Evolutionary conservation across 345 rosid species (phyloP).

Genomic region (Camelina sativa): DNA sequence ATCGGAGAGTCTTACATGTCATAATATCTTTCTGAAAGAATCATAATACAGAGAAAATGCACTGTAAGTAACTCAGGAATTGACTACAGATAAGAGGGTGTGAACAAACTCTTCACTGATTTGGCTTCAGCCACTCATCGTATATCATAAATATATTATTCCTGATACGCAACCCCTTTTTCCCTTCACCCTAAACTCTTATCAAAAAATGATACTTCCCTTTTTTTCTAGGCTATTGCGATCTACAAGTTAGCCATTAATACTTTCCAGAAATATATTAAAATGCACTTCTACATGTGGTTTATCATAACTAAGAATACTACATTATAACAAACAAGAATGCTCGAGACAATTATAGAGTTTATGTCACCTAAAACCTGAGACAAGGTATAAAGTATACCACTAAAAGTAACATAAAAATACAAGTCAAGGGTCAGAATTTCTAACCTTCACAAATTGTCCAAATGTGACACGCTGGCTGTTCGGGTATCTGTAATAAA

Average conservation of each 20-base stretch:
- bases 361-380: constrained; percentile 12
- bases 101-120: constrained; percentile 2
- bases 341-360: constrained; percentile 4
- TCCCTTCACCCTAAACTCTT: constrained; percentile 11
- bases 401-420: neutral
- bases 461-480: constrained; percentile 98
- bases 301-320: constrained; percentile 11
- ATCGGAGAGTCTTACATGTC: neutral
- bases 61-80: constrained; percentile 1
- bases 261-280: constrained; percentile 24
- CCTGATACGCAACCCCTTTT: constrained; percentile 5
- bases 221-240: constrained; percentile 24
- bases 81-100: constrained; percentile 1
- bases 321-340: constrained; percentile 16
- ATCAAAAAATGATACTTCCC: constrained; percentile 1
- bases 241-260: constrained; percentile 9
- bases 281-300: neutral
- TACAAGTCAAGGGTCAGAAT: constrained; percentile 17
- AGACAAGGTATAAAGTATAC: constrained; percentile 12
- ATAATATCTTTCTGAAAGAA: neutral
- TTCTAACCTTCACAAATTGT: constrained; percentile 94
- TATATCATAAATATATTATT: neutral
- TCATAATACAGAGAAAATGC: constrained; percentile 13
- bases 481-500: constrained; percentile 91
- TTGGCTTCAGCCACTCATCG: constrained; percentile 5